Base-by-base conservation (phyloP, 169 alveolate species). In the Eimeria sp. region DNA sequence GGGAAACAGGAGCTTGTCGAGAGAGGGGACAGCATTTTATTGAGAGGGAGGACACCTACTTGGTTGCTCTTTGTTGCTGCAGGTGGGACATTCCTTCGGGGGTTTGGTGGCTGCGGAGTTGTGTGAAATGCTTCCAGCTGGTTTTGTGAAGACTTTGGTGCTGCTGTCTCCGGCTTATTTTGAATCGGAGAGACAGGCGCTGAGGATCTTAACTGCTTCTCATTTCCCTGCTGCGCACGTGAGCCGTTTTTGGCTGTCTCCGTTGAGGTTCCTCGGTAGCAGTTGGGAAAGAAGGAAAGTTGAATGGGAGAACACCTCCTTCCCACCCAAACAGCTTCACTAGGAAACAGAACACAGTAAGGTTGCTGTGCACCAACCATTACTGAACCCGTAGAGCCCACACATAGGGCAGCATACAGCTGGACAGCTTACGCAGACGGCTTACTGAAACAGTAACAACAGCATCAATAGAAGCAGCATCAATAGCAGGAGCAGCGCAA, bases 41-140 rank as follows among this genome's bases (percentile, higher is more conserved):
- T 7, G n/a, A 10, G 5, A 2, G 20, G 20, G 70, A n/a, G 20
- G 70, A 61, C 70, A 61, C 27, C 20, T 13, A 43, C 25, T 14
- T 16, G 11, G 6, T 14, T 67, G 78, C 13, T 72, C 76, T 27
- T 45, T 14, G 84, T 40, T 73, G 51, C 58, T 45, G 82, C 80
- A 91, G 95, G 95, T 91, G 9, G 95, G 95, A 13, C 95, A 91
- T 43, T 91, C 95, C 57, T 91, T 91, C 34, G 95, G 95, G n/a
- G 80, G 95, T 27, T 45, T 91, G 34, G 95, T 91, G 27, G 95
- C 95, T 14, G 91, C 95, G 45, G 95, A 91, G 91, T 58, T 91
- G 82, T 63, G 90, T 45, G 76, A 67, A 30, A 73, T 91, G 57
- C 70, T 91, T 6, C 95, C 95, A 7, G 57, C 80, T 1, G 95